Evolutionary conservation across 2,329 filamentous ascomycete genomes (phyloP), one percentile per base, ranked within the genome.

Genomic region (Claviceps sp.): DNA sequence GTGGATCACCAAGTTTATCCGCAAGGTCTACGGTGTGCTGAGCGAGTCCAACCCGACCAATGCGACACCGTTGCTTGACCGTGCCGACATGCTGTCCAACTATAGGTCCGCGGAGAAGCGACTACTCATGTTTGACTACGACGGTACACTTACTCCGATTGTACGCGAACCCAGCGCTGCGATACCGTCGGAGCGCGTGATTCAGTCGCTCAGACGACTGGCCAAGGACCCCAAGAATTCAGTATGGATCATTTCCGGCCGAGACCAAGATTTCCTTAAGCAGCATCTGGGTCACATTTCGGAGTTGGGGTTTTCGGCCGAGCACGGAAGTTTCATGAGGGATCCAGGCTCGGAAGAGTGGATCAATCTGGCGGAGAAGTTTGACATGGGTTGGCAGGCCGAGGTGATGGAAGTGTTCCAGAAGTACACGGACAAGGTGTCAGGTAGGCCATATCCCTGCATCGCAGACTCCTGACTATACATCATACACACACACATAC

Each of bases 51-150:
- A 85, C 58, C 82, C 85, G 55, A 79, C 82, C 11, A 80, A 85
- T 53, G 80, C 84, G 3, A 97, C 91, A 1, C 91, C 91, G 0
- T 76, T 85, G 1, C 79, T 97, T 19, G 89, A 97, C 64, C 82
- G 83, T 39, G 75, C 81, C 3, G 75, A 81, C 56, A 69, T 96
- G 58, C 73, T 95, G 40, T 72, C 76, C 51, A 83, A 84, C 55
- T 97, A 96, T 68, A 80, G 82, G 55, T 73, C 77, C 41, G 82
- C 89, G 3, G 78, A 78, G 56, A 88, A 87, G 68, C 82, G 93
- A 11, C 75, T 98, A 3, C 95, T 97, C 73, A 91, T 98, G 87
- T 96, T 97, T 64, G 93, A 98, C 70, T 98, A 98, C 62, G 93
- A 98, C 65, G 93, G 93, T 47, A 98, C 93, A 0, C 77, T 98